phyloP scores from a whole-genome alignment of 768 basidiomycete genomes.

The Trametes cingulata region DNA sequence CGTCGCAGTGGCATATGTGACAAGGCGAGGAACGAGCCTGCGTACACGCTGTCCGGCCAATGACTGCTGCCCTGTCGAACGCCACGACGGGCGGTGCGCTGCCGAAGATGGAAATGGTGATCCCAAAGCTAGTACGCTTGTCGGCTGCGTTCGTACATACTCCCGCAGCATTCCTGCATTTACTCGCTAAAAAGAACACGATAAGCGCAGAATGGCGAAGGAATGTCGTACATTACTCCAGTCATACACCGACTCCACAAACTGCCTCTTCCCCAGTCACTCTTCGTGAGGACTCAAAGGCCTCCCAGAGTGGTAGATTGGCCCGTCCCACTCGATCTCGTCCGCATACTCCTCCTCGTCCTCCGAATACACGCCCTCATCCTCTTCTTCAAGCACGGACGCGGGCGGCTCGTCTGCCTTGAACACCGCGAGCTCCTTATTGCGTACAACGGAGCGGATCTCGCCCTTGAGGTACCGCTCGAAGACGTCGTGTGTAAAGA shows the following conservation, averaged over 20 bases:
- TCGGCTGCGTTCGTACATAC: not conserved
- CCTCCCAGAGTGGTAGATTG: not conserved
- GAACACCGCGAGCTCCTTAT: conserved; percentile 27
- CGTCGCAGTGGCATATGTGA: too few relatives aligned
- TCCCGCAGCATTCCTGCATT: too few relatives aligned
- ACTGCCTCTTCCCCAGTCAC: too few relatives aligned
- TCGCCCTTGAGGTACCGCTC: conserved; percentile 28
- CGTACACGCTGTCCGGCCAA: too few relatives aligned
- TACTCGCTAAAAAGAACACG: too few relatives aligned
- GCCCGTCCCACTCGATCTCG: not conserved
- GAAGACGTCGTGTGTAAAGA: conserved; percentile 29
- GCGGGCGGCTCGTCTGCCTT: conserved; percentile 21
- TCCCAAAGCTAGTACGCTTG: not conserved
- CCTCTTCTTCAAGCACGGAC: not conserved
- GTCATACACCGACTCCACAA: too few relatives aligned
- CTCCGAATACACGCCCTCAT: not conserved
- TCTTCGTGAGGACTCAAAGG: not conserved
- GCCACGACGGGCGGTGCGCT: too few relatives aligned
- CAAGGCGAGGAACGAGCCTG: too few relatives aligned
- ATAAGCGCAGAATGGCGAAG: too few relatives aligned
- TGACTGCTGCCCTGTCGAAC: too few relatives aligned
- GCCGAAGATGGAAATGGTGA: too few relatives aligned
- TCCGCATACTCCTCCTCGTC: not conserved
- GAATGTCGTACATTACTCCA: too few relatives aligned
- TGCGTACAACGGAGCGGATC: conserved; percentile 25